Evolutionary conservation across 352 stramenopile genomes (phyloP).

Genomic region (Halophytophthora batemanensis): DNA sequence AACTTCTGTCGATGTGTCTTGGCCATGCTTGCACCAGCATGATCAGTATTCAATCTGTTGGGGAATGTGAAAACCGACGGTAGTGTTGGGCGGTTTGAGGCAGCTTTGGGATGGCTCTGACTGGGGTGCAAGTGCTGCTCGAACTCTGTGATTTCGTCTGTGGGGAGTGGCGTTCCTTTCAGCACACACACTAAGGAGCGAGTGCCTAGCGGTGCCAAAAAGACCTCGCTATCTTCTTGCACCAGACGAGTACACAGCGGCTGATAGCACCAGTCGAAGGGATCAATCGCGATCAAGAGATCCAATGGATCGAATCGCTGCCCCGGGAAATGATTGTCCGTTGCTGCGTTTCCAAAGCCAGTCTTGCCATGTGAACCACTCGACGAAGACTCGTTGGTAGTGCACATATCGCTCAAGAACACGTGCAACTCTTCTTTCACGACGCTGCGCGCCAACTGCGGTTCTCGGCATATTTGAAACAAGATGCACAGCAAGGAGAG

Average conservation of each 20-base stretch:
- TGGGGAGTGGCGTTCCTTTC: slow-evolving; percentile 25
- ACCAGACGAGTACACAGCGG: slow-evolving; percentile 23
- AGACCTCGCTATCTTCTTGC: slow-evolving; percentile 20
- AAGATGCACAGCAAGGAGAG: slow-evolving; percentile 33
- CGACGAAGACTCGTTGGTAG: background rate
- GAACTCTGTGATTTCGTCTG: slow-evolving; percentile 50
- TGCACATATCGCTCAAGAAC: slow-evolving; percentile 39
- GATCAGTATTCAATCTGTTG: background rate
- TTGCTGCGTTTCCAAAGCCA: background rate
- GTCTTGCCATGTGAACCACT: background rate
- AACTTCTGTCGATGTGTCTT: slow-evolving; percentile 2
- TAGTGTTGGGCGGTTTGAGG: slow-evolving; percentile 9
- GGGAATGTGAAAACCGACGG: slow-evolving; percentile 45
- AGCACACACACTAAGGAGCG: slow-evolving; percentile 39
- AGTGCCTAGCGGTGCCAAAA: slow-evolving; percentile 40
- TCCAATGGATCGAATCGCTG: slow-evolving; percentile 31
- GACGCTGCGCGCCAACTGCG: slow-evolving; percentile 26
- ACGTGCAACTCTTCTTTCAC: slow-evolving; percentile 39
- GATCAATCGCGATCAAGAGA: slow-evolving; percentile 41
- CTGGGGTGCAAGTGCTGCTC: slow-evolving; percentile 6
- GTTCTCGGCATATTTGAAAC: slow-evolving; percentile 35
- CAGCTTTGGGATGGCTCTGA: background rate
- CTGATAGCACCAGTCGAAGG: slow-evolving; percentile 60
- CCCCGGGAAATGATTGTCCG: background rate
- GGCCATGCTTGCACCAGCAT: background rate